Evolutionary conservation across 768 basidiomycete genomes (phyloP).

Genomic region (Amanita rimosa): DNA sequence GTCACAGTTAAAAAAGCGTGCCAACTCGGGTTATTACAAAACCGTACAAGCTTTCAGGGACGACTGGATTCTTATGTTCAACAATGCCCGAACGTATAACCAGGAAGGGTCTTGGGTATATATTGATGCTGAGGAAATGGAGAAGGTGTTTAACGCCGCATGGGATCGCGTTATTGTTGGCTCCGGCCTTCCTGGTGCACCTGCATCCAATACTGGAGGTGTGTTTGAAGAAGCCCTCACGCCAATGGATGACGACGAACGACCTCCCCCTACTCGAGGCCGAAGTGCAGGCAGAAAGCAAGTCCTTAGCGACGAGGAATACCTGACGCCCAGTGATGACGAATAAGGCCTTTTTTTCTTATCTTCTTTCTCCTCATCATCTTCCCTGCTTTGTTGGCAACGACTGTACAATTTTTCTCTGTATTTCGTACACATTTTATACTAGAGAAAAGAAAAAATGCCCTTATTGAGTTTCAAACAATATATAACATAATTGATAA

Average conservation of each 20-base stretch:
- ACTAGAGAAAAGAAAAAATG: background rate
- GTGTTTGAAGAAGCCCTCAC: constrained; percentile 45
- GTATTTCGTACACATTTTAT: constrained; percentile 1
- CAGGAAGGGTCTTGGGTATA: constrained; percentile 94
- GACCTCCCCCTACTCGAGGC: constrained; percentile 41
- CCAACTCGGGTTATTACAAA: constrained; percentile 59
- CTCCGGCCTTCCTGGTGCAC: constrained; percentile 67
- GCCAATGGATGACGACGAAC: constrained; percentile 76
- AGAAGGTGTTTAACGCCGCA: constrained; percentile 70
- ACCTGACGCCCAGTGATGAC: constrained; percentile 68
- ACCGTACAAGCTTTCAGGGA: constrained; percentile 56
- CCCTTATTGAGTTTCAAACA: background rate
- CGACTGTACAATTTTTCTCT: constrained; percentile 3
- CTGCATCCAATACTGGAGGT: constrained; percentile 16
- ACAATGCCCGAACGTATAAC: constrained; percentile 90
- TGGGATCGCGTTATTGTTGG: constrained; percentile 56
- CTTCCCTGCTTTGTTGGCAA: background rate
- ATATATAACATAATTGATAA: background rate
- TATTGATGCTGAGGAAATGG: constrained; percentile 89
- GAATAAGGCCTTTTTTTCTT: constrained; percentile 25
- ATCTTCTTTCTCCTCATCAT: background rate
- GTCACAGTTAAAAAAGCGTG: constrained; percentile 73
- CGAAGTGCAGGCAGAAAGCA: constrained; percentile 57
- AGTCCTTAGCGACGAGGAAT: constrained; percentile 64
- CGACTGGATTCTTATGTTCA: constrained; percentile 88